Conservation (phyloP, 1,284 basidiomycete species). For the Marasmius fiardii region DNA sequence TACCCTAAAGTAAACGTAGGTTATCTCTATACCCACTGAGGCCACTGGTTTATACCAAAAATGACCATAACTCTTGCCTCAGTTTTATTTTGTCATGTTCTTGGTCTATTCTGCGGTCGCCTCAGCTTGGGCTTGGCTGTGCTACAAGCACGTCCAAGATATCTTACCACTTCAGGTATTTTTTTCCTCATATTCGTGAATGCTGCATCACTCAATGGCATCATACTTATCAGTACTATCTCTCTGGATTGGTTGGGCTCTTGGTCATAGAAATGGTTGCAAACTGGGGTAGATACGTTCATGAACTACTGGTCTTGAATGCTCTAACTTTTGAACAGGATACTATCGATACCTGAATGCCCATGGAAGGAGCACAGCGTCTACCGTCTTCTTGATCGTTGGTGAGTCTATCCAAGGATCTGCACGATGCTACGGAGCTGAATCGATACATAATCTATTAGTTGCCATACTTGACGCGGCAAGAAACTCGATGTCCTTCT, state of each 20-base stretch:
- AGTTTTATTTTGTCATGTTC: conserved; percentile 91
- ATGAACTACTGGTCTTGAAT: neutral
- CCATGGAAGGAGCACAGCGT: conserved; percentile 72
- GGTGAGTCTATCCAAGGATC: conserved; percentile 40
- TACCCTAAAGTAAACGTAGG: conserved; percentile 97
- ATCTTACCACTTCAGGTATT: conserved; percentile 81
- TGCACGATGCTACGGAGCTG: neutral
- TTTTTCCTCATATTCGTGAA: conserved; percentile 6
- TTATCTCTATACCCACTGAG: conserved; percentile 14
- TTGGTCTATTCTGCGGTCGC: conserved; percentile 73
- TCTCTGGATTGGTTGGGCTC: conserved; percentile 88
- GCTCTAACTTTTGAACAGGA: conserved; percentile 33
- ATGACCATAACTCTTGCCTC: neutral
- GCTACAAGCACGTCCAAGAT: conserved; percentile 79
- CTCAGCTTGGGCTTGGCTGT: conserved; percentile 80
- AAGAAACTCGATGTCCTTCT: conserved; percentile 92
- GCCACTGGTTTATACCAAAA: neutral
- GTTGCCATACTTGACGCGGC: conserved; percentile 92
- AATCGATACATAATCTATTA: conserved; percentile 23
- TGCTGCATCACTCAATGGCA: neutral
- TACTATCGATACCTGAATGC: conserved; percentile 92
- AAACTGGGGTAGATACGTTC: conserved; percentile 62
- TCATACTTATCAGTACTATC: conserved; percentile 68
- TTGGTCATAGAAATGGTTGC: conserved; percentile 93
- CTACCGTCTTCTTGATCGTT: conserved; percentile 83